Percentiles rank a stretch among this genome's conserved stretches.
Conservation (phyloP, 768 basidiomycete genomes). For the Lentinula sp. region DNA sequence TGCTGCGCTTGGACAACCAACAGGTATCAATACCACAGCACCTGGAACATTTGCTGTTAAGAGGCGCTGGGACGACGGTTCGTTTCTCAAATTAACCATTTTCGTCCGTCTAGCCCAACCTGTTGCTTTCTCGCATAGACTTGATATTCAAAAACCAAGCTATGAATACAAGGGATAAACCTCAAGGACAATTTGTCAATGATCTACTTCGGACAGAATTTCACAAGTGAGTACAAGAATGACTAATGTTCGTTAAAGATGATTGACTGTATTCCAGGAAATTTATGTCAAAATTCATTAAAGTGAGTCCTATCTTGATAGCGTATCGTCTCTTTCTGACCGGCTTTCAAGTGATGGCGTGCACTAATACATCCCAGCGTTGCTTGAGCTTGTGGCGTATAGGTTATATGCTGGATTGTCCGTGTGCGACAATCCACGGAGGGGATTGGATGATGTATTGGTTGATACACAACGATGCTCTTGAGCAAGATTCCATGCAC, state of each 20-base stretch:
- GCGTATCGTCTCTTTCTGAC: not conserved
- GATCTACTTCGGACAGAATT: constrained; percentile 92
- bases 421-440: too few species aligned
- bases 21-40: constrained; percentile 66
- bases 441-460: too few species aligned
- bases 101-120: constrained; percentile 18
- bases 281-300: constrained; percentile 91
- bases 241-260: not conserved
- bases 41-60: constrained; percentile 89
- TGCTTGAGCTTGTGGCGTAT: too few species aligned
- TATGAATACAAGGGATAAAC: constrained; percentile 17
- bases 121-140: constrained; percentile 40
- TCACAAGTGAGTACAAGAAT: constrained; percentile 60
- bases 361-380: not conserved
- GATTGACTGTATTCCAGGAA: constrained; percentile 44
- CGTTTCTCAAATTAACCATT: not conserved
- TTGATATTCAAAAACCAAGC: constrained; percentile 98
- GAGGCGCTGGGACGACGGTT: constrained; percentile 75
- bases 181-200: constrained; percentile 84
- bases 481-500: too few species aligned
- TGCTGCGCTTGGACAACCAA: constrained; percentile 76
- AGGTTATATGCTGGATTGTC: too few species aligned
- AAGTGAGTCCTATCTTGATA: constrained; percentile 33
- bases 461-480: too few species aligned
- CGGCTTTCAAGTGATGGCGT: not conserved